Percentiles rank a stretch among this genome's conserved stretches.
These are phyloP conservation scores for Melampsora americana DNA, from an alignment of 1,284 basidiomycete genomes.

Conservation along the genomic window DNA sequence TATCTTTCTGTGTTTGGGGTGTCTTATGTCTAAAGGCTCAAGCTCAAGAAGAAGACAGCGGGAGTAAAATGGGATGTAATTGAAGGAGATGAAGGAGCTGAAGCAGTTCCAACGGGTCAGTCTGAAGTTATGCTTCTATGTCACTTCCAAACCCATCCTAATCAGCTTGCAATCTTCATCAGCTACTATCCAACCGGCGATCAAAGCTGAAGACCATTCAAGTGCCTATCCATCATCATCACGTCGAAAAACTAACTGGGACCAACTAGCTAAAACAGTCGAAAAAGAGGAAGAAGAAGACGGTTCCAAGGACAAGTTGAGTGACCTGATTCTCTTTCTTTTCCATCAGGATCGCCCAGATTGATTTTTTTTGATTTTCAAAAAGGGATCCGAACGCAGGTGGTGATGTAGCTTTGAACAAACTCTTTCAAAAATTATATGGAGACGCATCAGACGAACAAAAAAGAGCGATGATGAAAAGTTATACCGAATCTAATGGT, in stretches of 20 bases:
- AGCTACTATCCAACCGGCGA: background rate
- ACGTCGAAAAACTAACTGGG: slow-evolving; percentile 71
- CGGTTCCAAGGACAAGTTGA: slow-evolving; percentile 55
- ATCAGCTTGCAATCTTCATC: too few species aligned
- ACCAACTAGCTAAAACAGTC: slow-evolving; percentile 67
- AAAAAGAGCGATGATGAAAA: slow-evolving; percentile 90
- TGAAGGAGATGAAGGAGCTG: slow-evolving; percentile 60
- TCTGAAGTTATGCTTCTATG: too few species aligned
- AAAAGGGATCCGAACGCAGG: slow-evolving; percentile 71
- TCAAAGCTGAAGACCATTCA: background rate
- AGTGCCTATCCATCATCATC: slow-evolving; percentile 50
- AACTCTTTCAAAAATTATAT: slow-evolving; percentile 61
- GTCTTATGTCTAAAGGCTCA: slow-evolving; percentile 52
- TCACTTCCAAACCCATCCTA: too few species aligned
- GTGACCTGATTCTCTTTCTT: background rate
- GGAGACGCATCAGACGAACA: slow-evolving; percentile 74
- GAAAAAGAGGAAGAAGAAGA: slow-evolving; percentile 62
- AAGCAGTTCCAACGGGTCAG: background rate
- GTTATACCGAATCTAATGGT: slow-evolving; percentile 73
- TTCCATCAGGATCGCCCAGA: slow-evolving; percentile 51
- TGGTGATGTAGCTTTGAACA: slow-evolving; percentile 63
- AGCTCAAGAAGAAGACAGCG: slow-evolving; percentile 63
- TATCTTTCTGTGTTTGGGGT: too few species aligned
- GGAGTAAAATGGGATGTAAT: slow-evolving; percentile 72
- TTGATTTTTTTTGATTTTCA: background rate